Base-by-base conservation (phyloP, 495 filamentous ascomycete species). In the Penicillium bovifimosum region DNA sequence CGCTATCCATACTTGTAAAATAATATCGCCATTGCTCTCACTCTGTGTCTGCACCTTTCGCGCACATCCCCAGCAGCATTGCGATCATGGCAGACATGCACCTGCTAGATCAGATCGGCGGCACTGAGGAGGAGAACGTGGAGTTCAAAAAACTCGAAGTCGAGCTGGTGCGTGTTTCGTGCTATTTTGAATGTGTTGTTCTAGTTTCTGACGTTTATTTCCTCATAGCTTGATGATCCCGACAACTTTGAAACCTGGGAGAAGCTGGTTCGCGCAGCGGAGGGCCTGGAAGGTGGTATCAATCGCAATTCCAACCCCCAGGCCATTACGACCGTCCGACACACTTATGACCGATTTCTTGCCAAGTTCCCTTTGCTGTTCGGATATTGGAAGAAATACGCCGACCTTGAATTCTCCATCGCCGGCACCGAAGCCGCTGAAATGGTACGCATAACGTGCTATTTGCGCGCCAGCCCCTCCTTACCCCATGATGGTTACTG, bases 341-440 rank as follows among this genome's bases (percentile, higher is more conserved):
- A 86, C 59, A 80, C 85, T 46, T 97, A 95, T 68, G 95, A 99
- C 66, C 82, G 87, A 8, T 92, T 99, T 64, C 83, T 99, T 8
- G 86, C 90, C 47, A 96, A 95, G 65, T 99, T 96, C 62, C 93
- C 93, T 1, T 78, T 97, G 20, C 81, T 97, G 2, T 99, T 96
- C 65, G 93, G 91, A 36, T 99, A 96, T 71, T 99, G 93, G 93
- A 96, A 96, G 75, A 97, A 96, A 69, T 98, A 99, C 83, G 93
- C 93, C 59, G 93, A 97, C 64, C 72, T 96, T 20, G 93, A 99
- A 64, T 99, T 99, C 70, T 88, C 88, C 13, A 96, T 97, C 56
- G 90, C 90, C 5, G 93, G 93, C 24, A 96, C 95, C 1, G 93
- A 99, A 73, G 91, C 95, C 27, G 95, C 93, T 50, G 93, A 99